phyloP scores from a whole-genome alignment of 345 rosid species.

The Gossypium thurberi region DNA sequence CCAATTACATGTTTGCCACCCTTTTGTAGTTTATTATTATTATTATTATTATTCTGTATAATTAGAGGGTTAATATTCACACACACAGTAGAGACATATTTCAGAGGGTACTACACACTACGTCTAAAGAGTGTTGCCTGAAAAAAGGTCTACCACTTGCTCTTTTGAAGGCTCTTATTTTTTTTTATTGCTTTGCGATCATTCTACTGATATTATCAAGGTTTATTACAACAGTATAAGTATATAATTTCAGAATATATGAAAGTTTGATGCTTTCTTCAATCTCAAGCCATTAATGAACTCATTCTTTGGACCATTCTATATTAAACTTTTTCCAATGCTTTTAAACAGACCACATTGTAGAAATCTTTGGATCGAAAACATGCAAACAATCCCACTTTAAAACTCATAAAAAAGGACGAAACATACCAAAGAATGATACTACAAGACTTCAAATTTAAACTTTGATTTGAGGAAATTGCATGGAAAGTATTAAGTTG shows the following conservation, averaged over 20 bases:
- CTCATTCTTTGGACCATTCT: neutral
- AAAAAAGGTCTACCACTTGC: no score
- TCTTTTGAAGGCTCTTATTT: no score
- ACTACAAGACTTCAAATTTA: neutral
- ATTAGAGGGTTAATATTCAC: no score
- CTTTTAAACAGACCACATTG: neutral
- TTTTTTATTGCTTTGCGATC: no score
- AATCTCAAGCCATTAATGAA: neutral
- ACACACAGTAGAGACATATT: no score
- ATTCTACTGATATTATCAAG: fast-evolving
- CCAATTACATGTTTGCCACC: neutral
- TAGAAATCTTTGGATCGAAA: neutral
- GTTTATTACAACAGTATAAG: no score
- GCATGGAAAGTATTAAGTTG: constrained; percentile 13
- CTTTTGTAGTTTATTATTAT: no score
- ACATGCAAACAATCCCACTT: neutral
- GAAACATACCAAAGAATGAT: neutral
- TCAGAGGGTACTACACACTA: no score
- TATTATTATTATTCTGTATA: no score
- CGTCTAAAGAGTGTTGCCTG: no score
- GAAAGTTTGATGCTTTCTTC: neutral
- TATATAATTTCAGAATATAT: no score
- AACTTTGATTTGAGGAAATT: constrained; percentile 3
- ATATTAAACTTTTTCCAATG: no score
- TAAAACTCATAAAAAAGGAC: neutral